Base-by-base conservation (phyloP, 2,329 filamentous ascomycete species). In the Parafenestella ontariensis region DNA sequence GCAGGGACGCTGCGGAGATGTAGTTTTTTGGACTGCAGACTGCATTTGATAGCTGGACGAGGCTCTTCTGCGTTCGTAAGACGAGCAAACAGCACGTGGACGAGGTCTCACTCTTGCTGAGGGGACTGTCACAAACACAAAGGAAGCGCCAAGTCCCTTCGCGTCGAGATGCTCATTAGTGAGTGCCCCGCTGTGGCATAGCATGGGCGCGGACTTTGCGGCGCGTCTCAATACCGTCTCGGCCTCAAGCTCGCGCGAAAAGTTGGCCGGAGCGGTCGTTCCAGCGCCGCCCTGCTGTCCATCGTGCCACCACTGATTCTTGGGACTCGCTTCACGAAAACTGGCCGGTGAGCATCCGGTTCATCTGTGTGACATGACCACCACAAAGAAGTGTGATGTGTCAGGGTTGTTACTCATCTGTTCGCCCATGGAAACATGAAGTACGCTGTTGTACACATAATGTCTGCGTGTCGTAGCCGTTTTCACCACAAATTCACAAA, bases 161-260 rank as follows among this genome's bases (percentile, higher is more conserved):
- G 58, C 53, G 28, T 55, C 52, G 17, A 51, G 23, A 28, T 55
- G 21, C 52, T 56, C 39, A 34, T 51, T 39, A 42, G 52, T 49
- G n/a, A 48, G 52, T 49, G 56, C 62, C 59, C 57, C 59, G 54
- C 61, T 55, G 46, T 51, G 48, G 59, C 58, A 60, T 53, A 43
- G 46, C 28, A 18, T 46, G 41, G 42, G 3, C 39, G 33, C 56
- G 54, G 56, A 54, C 44, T 33, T 24, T 53, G 40, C 46, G 42
- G 56, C 29, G 20, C 26, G 54, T 56, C 60, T 63, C 60, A 61
- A 58, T 54, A 54, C 24, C 37, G 57, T 59, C 52, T 60, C 56
- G 59, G 49, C 60, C 54, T 57, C 52, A 41, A 56, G 47, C 11
- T 48, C 39, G 24, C 4, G 46, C 52, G 37, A 40, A 37, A 33